These are phyloP conservation scores for Pterocarpus santalinus DNA, from an alignment of 306 rosid genomes.

Conservation along the genomic window DNA sequence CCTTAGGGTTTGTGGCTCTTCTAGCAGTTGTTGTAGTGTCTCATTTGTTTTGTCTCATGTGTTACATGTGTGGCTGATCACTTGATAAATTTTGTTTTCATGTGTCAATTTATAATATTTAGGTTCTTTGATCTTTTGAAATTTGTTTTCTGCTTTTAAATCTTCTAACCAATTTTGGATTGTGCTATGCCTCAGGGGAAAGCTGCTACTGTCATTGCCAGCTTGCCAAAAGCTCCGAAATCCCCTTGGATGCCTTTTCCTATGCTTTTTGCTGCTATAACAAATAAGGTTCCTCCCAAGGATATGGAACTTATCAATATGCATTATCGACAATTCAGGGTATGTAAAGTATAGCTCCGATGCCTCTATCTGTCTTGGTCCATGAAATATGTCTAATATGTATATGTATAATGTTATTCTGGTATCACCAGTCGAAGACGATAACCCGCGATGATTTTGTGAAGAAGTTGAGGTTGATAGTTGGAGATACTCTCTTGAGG, in stretches of 20 bases:
- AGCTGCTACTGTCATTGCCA: conserved; percentile 52
- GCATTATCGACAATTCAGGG: conserved; percentile 73
- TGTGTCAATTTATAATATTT: neutral
- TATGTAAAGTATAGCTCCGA: conserved; percentile 47
- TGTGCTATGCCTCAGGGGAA: conserved; percentile 54
- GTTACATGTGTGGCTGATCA: too few relatives aligned
- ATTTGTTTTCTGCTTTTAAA: conserved; percentile 27
- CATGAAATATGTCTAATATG: conserved; percentile 8
- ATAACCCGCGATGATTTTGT: conserved; percentile 74
- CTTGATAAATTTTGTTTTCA: neutral
- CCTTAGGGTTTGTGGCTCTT: too few relatives aligned
- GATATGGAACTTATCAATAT: conserved; percentile 63
- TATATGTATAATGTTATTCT: neutral
- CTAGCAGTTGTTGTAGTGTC: too few relatives aligned
- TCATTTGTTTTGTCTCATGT: too few relatives aligned
- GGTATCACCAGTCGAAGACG: conserved; percentile 64
- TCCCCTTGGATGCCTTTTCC: conserved; percentile 97
- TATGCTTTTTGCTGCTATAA: conserved; percentile 75
- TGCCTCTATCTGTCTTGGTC: neutral
- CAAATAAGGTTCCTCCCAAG: conserved; percentile 58
- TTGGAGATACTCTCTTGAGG: conserved; percentile 78
- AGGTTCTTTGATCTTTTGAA: neutral
- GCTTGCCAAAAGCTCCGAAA: conserved; percentile 59
- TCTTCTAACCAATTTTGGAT: conserved; percentile 37
- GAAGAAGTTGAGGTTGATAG: conserved; percentile 69